Base-by-base conservation (phyloP, 352 stramenopile genomes). In the Phytophthora tentaculata region DNA sequence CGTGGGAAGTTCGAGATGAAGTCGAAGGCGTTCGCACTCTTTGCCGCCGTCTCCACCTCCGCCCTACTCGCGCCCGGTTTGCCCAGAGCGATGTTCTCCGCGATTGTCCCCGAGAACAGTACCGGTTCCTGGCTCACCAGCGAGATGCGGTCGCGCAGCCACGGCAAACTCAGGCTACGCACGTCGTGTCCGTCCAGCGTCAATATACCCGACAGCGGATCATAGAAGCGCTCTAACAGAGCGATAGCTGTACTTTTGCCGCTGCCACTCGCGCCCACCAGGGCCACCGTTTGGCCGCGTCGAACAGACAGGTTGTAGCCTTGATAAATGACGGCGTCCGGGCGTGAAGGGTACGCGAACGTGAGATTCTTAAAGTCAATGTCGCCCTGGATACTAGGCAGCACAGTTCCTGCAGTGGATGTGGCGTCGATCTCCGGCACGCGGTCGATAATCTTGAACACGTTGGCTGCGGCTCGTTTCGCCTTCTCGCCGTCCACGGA, bases 191-290 rank as follows among this genome's bases (percentile, higher is more conserved):
- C 67, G 29, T 79, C 71, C n/a, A 79, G 55, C 16, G 63, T 71
- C 13, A 79, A 60, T n/a, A 66, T 58, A 29, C 71, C 71, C 17
- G 71, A 63, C 48, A 49, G 20, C 26, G 71, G 71, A 32, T 79
- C 71, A 35, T 79, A 79, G 45, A 79, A 79, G 4, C 71, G 62
- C 44, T 79, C 63, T 44, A 79, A n/a, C 0, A 79, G 49, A 13
- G 71, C 70, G 14, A 79, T 79, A 19, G 71, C 71, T 13, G 71
- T 79, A 52, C 71, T 79, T 37, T 79, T 79, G 29, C 71, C 67
- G 17, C 71, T 79, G 32, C 71, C 71, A 43, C 71, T 79, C 1
- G 63, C 71, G 8, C 71, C 71, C 4, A 79, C 71, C 19, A 79
- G 63, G 14, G 71, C 71, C 8, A 79, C 71, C 29, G 71, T 79